A percentile compares a stretch with the other conserved stretches of the same genome.
These are phyloP conservation scores for Tuber umbilicatum DNA, from an alignment of 495 filamentous ascomycete species.

Conservation along the genomic window DNA sequence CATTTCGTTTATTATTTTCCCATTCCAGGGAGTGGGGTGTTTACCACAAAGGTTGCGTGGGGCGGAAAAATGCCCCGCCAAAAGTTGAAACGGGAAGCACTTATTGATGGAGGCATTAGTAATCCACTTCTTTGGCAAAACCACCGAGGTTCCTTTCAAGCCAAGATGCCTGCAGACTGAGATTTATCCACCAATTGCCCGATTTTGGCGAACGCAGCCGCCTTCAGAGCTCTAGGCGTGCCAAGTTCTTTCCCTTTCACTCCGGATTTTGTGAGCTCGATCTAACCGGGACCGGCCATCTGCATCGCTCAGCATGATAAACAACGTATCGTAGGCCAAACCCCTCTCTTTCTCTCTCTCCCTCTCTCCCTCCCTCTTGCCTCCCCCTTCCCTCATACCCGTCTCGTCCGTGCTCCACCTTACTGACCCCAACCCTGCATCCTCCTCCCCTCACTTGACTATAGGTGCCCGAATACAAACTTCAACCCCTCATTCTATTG, in stretches of 20 bases:
- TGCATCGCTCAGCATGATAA: slow-evolving; percentile 46
- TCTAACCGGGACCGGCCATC: slow-evolving; percentile 6
- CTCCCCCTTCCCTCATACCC: slow-evolving; percentile 42
- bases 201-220: background rate
- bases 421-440: slow-evolving; percentile 3
- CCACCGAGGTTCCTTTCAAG: background rate
- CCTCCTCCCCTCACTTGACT: slow-evolving; percentile 5
- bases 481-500: slow-evolving; percentile 14
- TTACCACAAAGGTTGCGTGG: background rate
- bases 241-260: background rate
- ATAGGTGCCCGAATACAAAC: background rate
- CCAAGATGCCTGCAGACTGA: background rate
- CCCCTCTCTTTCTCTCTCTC: slow-evolving; percentile 48
- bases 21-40: background rate
- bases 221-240: background rate
- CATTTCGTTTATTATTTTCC: background rate
- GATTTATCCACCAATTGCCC: background rate
- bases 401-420: background rate
- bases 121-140: background rate
- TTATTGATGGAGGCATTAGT: background rate
- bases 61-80: background rate
- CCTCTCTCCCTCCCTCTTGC: slow-evolving; percentile 50
- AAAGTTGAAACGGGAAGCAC: background rate
- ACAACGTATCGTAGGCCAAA: slow-evolving; percentile 49
- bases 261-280: background rate